Conservation (phyloP, 176 grass and related monocot species). For the Lolium rigidum region DNA sequence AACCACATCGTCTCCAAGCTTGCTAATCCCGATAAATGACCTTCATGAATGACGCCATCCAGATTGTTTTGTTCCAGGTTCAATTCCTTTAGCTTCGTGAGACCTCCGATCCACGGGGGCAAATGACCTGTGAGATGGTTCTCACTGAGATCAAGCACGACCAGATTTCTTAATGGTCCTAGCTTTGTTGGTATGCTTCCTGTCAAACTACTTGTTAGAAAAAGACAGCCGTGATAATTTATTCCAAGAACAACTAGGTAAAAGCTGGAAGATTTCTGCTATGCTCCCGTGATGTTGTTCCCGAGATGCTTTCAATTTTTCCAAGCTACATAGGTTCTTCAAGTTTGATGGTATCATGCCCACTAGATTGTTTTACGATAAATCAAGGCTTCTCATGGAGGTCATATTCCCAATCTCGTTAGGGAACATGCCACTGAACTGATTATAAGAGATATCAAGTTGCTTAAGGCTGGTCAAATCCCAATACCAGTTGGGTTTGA, state of each 20-base stretch:
- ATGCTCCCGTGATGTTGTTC: background rate
- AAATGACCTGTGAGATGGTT: conserved; percentile 15
- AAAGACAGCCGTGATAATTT: background rate
- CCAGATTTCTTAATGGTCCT: background rate
- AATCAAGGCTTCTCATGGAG: background rate
- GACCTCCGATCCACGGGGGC: too few species aligned
- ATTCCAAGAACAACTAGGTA: background rate
- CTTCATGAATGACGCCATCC: too few species aligned
- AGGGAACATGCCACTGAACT: background rate
- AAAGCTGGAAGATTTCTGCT: background rate
- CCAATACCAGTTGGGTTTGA: background rate
- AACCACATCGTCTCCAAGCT: too few species aligned
- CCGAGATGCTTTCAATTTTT: background rate
- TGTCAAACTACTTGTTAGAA: background rate
- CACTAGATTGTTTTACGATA: background rate
- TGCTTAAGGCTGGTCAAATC: background rate
- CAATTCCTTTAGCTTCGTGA: too few species aligned
- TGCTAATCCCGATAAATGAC: too few species aligned
- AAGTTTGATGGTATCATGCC: too few species aligned
- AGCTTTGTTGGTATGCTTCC: background rate
- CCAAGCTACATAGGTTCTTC: conserved; percentile 11
- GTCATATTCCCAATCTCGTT: conserved; percentile 11
- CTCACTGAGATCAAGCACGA: background rate
- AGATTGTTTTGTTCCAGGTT: too few species aligned
- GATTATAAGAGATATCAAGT: rapidly evolving